Conservation (phyloP, 305 asterid species). For the Fraxinus sp. region DNA sequence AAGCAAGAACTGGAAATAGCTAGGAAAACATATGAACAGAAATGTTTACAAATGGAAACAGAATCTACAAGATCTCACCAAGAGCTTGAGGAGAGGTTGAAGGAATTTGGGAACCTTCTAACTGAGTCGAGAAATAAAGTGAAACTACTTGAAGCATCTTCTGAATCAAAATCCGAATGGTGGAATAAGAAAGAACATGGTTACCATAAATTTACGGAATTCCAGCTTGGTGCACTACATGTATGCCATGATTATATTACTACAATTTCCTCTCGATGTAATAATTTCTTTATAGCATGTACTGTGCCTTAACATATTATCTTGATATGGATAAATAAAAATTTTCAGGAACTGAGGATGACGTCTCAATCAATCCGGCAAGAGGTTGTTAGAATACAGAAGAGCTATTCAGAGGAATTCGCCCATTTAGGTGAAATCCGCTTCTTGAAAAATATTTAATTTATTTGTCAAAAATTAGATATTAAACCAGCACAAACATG, state of each 20-base stretch:
- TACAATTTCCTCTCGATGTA: slow-evolving; percentile 1
- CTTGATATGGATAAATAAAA: not conserved
- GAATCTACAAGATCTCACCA: slow-evolving; percentile 32
- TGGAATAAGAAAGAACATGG: slow-evolving; percentile 67
- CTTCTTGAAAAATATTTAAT: slow-evolving; percentile 2
- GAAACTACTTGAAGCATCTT: slow-evolving; percentile 28
- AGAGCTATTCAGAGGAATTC: slow-evolving; percentile 62
- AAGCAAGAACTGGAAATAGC: slow-evolving; percentile 44
- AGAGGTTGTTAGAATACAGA: slow-evolving; percentile 62
- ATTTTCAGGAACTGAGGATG: slow-evolving; percentile 71
- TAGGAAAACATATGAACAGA: slow-evolving; percentile 37
- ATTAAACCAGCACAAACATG: not conserved
- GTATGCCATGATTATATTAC: slow-evolving; percentile 39
- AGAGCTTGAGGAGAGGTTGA: slow-evolving; percentile 33
- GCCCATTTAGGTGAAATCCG: slow-evolving; percentile 48
- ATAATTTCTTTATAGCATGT: not conserved
- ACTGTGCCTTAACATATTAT: not conserved
- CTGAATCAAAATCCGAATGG: slow-evolving; percentile 24
- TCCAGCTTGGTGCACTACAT: slow-evolving; percentile 73
- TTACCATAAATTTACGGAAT: slow-evolving; percentile 58
- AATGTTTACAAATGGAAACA: slow-evolving; percentile 37
- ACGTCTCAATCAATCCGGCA: slow-evolving; percentile 72
- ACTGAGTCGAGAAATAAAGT: slow-evolving; percentile 33
- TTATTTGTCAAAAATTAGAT: not conserved
- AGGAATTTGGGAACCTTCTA: slow-evolving; percentile 24